These are phyloP conservation scores for Teratosphaeria epicoccoides DNA, from an alignment of 2,329 filamentous ascomycete species.

Conservation along the genomic window DNA sequence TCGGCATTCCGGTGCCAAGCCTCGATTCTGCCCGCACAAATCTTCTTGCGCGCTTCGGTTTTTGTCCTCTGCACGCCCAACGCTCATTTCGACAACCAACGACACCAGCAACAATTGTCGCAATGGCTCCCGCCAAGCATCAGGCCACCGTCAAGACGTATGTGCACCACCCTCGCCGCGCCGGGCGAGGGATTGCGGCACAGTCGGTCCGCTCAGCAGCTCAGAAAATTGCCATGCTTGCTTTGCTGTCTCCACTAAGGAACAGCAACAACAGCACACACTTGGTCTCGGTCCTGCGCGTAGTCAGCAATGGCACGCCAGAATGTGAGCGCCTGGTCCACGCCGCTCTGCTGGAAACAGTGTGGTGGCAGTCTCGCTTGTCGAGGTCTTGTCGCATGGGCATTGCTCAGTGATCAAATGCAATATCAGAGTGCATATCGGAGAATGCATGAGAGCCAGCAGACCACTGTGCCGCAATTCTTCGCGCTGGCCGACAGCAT, in stretches of 20 bases:
- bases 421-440: constrained; percentile 18
- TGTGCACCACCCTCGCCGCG: constrained; percentile 31
- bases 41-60: not conserved
- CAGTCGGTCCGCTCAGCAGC: constrained; percentile 73
- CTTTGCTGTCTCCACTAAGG: not conserved
- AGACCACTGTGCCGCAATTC: constrained; percentile 89
- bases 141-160: constrained; percentile 43
- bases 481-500: constrained; percentile 54
- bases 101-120: constrained; percentile 30
- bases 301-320: constrained; percentile 26
- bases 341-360: constrained; percentile 13
- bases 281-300: constrained; percentile 26
- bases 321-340: constrained; percentile 22
- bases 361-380: constrained; percentile 18
- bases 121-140: constrained; percentile 41
- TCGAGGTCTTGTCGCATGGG: constrained; percentile 22
- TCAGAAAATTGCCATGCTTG: constrained; percentile 43
- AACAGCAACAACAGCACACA: constrained; percentile 15
- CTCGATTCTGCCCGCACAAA: constrained; percentile 1
- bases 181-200: constrained; percentile 49
- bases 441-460: constrained; percentile 45
- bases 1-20: constrained; percentile 1
- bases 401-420: constrained; percentile 66
- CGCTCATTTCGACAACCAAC: constrained; percentile 25
- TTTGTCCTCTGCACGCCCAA: constrained; percentile 2